Evolutionary conservation across 1,284 basidiomycete species (phyloP).

Genomic region (Ustilago cynodontis): DNA sequence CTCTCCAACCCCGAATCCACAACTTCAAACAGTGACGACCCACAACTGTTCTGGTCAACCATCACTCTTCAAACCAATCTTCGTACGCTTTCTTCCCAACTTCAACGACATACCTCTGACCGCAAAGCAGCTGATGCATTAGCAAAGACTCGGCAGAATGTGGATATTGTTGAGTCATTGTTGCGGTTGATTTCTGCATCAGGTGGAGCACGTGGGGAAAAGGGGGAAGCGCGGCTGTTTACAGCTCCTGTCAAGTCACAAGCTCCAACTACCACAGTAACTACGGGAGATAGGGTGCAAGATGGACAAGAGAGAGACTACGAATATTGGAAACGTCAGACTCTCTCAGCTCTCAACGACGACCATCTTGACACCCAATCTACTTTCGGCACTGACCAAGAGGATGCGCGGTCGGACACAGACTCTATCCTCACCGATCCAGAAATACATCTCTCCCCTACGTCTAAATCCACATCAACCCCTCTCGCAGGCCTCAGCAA

Average conservation of each 20-base stretch:
- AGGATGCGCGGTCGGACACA: conserved; percentile 13
- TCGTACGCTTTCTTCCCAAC: conserved; percentile 18
- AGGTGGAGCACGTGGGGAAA: background rate
- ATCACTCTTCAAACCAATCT: conserved; percentile 32
- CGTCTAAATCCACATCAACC: background rate
- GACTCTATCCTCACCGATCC: conserved; percentile 48
- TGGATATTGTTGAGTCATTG: conserved; percentile 27
- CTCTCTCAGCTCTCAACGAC: conserved; percentile 14
- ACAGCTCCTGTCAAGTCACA: conserved; percentile 23
- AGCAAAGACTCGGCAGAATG: conserved; percentile 35
- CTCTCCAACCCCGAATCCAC: background rate
- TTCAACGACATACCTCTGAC: conserved; percentile 3
- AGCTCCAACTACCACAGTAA: background rate
- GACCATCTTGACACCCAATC: conserved; percentile 12
- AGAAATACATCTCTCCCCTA: conserved; percentile 19
- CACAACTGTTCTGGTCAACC: conserved; percentile 41
- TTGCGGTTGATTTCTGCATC: conserved; percentile 21
- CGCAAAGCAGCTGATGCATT: conserved; percentile 12
- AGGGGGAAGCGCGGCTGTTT: conserved; percentile 6
- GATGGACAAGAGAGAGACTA: background rate
- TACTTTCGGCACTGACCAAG: conserved; percentile 11
- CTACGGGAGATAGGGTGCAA: too few relatives aligned
- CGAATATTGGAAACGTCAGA: conserved; percentile 31
- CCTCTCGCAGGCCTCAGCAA: conserved; percentile 18
- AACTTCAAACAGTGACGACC: conserved; percentile 4